Evolutionary conservation across 495 filamentous ascomycete genomes (phyloP), one percentile per base, ranked within the genome.

Genomic region (Rhypophila decipiens): DNA sequence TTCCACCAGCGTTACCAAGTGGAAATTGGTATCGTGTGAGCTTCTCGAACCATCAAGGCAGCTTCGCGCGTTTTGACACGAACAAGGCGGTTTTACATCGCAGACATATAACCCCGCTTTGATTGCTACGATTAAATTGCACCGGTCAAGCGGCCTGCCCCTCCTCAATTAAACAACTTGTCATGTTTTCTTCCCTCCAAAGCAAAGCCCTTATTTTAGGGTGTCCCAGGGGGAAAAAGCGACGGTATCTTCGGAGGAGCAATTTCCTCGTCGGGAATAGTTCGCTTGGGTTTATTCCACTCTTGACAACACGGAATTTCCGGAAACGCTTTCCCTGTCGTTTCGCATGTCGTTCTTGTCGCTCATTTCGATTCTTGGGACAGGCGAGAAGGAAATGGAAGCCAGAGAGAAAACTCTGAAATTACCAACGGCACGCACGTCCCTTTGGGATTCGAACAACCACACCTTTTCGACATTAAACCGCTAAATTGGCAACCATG

Each of bases 181-280:
- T n/a, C n/a, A n/a, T n/a, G n/a, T n/a, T n/a, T n/a, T n/a, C n/a
- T n/a, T n/a, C n/a, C n/a, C n/a, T n/a, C n/a, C n/a, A n/a, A n/a
- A n/a, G n/a, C 29, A 33, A 13, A 37, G 35, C 35, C 18, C n/a
- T 15, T 5, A 17, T 37, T 37, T 11, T 9, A 7, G 29, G 7
- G 8, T 44, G 41, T 27, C 23, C 12, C 4, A 33, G 13, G 21
- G 21, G 15, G 18, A 27, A 29, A 17, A 15, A 5, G 4, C 9
- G 9, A 10, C 13, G 17, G 23, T 13, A 8, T 13, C 13, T 13
- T 31, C 20, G 17, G 40, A 29, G 38, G 18, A 20, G 17, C 38
- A 13, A 7, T 36, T 45, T 35, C 42, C 42, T 22, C 15, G 19
- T 35, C 42, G 22, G 42, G 42, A 38, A 38, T 38, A 43, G 31